Base-by-base conservation (phyloP, 306 rosid species). In the Spatholobus suberectus region DNA sequence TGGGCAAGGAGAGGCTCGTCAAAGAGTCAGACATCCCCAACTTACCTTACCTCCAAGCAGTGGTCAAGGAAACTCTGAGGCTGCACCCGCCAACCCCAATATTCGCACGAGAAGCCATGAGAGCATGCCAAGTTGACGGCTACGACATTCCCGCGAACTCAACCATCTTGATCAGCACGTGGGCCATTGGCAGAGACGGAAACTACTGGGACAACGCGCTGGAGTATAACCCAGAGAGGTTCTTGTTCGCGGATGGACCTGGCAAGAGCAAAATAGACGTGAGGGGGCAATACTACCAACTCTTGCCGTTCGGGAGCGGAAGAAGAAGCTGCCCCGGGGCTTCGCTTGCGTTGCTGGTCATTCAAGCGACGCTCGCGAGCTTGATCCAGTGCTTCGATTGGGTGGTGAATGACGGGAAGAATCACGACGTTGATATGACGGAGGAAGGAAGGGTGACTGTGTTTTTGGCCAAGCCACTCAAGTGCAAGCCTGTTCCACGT, bases 301-400 rank as follows among this genome's bases (percentile, higher is more conserved):
- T 78, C n/a, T 26, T 85, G 26, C 89, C 91, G 0, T 90, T 90
- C 24, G 94, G 94, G 1, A 89, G 94, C 13, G 91, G 90, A 0
- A 59, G 90, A 74, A 89, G 92, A 77, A 85, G 90, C 4, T 89
- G 90, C 23, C 89, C 82, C 6, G 91, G 92, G 0, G 40, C 90
- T 4, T 85, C 90, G 0, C 86, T 90, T 8, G 92, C 94, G 1
- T 44, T 89, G 40, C 9, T 81, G 9, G 86, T 82, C 0, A 82
- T 85, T 14, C 94, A 86, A 26, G 76, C 80, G 9, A 83, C 89
- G 0, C 20, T 89, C 6, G 94, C 86, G 0, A 74, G 89, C 38
- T 47, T 90, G 77, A 49, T 90, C 5, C 92, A 89, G 14, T 68
- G 89, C 65, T 90, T 76, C 62, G 91, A 85, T 40, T 90, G 91